Evolutionary conservation across 1,139 yeast species (phyloP), one percentile per base, ranked within the genome.

Genomic region (Saccharomyces hybrid): DNA sequence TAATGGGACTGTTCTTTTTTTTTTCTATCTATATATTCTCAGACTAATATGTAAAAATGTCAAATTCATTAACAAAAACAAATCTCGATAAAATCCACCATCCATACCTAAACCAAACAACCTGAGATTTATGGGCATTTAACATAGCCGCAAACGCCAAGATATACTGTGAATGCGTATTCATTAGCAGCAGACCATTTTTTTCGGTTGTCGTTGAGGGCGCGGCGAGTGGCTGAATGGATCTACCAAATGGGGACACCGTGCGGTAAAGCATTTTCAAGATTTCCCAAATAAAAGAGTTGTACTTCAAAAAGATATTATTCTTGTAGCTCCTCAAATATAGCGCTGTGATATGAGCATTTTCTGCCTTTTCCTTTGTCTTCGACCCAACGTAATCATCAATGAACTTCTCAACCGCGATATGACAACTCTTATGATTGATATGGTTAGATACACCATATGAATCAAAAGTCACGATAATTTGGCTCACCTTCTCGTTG

Each of bases 51-150:
- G 42, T 50, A 47, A 53, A 48, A 11, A 63, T 48, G 25, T 56
- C 47, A 31, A 90, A 76, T 64, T 88, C 91, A 70, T 91, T 93
- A 52, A 77, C 78, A 48, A 83, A 84, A 44, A 76, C 74, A 57
- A 75, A 74, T 59, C 95, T 77, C 58, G 96, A 86, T 47, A 84
- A 72, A 7, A 80, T 58, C 64, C 93, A 76, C 97, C 98, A 93
- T 1, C 90, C 86, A 75, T 87, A 88, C 61, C 99, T 78, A 70
- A 86, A 93, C 98, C 98, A 93, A 11, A 85, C 91, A 89, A 93
- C 87, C 70, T 93, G 99, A 3, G 96, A 84, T 60, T 76, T 77
- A 71, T 93, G 98, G 3, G 88, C 96, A 61, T 78, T 78, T 3
- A 84, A 74, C 97, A 93, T 90, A 4, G 97, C 88, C 0, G 86